Conservation (phyloP, 1,139 yeast genomes). For the Candida buenavistaensis region DNA sequence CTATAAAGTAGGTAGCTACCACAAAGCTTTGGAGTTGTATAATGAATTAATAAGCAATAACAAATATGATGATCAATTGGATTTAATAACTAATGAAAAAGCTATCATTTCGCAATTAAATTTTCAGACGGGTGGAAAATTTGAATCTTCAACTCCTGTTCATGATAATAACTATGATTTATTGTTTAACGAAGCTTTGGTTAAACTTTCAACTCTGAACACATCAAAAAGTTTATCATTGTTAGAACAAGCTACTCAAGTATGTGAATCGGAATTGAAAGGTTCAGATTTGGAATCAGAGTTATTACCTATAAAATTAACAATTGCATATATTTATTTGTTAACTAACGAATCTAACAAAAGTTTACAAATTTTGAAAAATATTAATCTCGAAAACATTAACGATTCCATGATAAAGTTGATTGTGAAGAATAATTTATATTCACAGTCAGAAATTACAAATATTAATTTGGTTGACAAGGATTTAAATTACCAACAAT, state of each 20-base stretch:
- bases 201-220: conserved; percentile 47
- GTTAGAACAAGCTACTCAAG: conserved; percentile 51
- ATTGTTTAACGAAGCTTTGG: conserved; percentile 67
- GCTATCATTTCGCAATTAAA: conserved; percentile 64
- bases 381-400: conserved; percentile 20
- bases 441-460: conserved; percentile 23
- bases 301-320: conserved; percentile 63
- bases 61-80: conserved; percentile 43
- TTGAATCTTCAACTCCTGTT: conserved; percentile 9
- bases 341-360: conserved; percentile 41
- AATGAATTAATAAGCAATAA: conserved; percentile 45
- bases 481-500: conserved; percentile 43
- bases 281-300: conserved; percentile 47
- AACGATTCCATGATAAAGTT: conserved; percentile 34
- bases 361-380: conserved; percentile 40
- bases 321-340: conserved; percentile 66
- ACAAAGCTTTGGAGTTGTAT: conserved; percentile 57
- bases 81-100: conserved; percentile 66
- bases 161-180: conserved; percentile 32
- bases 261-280: conserved; percentile 34
- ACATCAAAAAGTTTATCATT: conserved; percentile 43
- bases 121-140: conserved; percentile 13
- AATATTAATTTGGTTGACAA: conserved; percentile 41
- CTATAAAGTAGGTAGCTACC: conserved; percentile 66
- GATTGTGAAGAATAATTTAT: conserved; percentile 35